These are phyloP conservation scores for Lindgomyces ingoldianus DNA, from an alignment of 495 filamentous ascomycete species.

Conservation along the genomic window DNA sequence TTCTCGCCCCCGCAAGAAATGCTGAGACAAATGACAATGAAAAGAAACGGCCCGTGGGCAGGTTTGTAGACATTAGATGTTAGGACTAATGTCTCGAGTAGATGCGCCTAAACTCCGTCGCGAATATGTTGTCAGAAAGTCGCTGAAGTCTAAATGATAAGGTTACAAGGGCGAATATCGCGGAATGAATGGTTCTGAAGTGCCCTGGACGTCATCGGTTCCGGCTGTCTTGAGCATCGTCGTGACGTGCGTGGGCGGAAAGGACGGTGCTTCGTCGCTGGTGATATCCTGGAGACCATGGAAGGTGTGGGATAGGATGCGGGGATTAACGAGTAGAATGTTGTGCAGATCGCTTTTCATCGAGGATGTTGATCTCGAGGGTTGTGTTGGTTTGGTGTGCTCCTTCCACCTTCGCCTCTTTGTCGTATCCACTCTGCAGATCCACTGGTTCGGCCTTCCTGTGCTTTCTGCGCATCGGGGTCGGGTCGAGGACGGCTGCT, in stretches of 20 bases:
- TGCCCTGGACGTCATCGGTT: background rate
- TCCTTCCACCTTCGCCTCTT: conserved; percentile 51
- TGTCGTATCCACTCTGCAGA: conserved; percentile 65
- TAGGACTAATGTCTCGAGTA: conserved; percentile 12
- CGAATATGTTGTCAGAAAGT: conserved; percentile 6
- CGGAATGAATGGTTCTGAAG: background rate
- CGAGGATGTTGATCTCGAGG: conserved; percentile 27
- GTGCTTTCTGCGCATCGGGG: conserved; percentile 47
- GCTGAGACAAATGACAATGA: conserved; percentile 17
- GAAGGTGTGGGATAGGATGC: background rate
- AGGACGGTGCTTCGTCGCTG: background rate
- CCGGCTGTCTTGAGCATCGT: background rate
- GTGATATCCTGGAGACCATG: background rate
- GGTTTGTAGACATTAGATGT: conserved; percentile 28
- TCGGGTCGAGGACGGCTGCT: conserved; percentile 18
- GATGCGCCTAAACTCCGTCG: conserved; percentile 16
- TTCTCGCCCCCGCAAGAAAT: conserved; percentile 14
- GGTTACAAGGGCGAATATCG: conserved; percentile 19
- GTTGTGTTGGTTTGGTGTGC: conserved; percentile 33
- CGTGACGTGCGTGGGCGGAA: background rate
- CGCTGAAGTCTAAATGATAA: conserved; percentile 12
- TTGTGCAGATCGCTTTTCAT: background rate
- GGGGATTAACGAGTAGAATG: background rate
- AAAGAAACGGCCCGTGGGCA: background rate
- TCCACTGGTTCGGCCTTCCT: conserved; percentile 58